phyloP scores from a whole-genome alignment of 2,329 filamentous ascomycete genomes.

The Rhinocladiella mackenziei region DNA sequence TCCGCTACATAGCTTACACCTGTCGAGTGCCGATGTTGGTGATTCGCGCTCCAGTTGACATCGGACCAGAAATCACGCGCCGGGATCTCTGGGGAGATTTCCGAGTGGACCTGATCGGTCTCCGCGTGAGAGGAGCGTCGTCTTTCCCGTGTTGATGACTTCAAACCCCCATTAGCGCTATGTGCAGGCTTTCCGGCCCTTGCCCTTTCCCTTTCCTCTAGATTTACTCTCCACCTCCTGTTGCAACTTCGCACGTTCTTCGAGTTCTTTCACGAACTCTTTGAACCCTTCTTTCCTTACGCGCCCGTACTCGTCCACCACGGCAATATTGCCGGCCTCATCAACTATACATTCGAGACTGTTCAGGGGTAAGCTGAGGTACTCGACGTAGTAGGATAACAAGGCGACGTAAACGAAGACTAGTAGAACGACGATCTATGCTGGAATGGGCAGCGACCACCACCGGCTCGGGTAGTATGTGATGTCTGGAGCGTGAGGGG shows the following conservation, averaged over 20 bases:
- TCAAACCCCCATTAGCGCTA: too few relatives aligned
- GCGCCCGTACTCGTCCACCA: constrained; percentile 68
- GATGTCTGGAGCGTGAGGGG: constrained; percentile 89
- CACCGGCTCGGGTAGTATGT: constrained; percentile 96
- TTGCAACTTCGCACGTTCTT: constrained; percentile 19
- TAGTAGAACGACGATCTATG: constrained; percentile 81
- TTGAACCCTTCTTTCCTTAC: constrained; percentile 46
- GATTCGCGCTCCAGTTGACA: too few relatives aligned
- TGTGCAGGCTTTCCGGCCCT: too few relatives aligned
- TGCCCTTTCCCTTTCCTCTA: constrained; percentile 39
- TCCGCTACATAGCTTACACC: too few relatives aligned
- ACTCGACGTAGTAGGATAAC: constrained; percentile 83
- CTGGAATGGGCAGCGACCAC: constrained; percentile 92
- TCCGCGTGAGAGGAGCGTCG: constrained; percentile 9
- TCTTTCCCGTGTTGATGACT: constrained; percentile 32
- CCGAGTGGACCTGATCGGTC: background rate
- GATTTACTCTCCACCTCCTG: constrained; percentile 39
- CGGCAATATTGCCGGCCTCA: constrained; percentile 78
- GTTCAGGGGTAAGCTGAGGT: constrained; percentile 74
- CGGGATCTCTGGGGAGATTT: constrained; percentile 8
- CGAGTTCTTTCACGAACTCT: constrained; percentile 26
- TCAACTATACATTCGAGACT: constrained; percentile 89
- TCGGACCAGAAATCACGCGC: constrained; percentile 5
- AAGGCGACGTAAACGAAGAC: constrained; percentile 94
- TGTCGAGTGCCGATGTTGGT: too few relatives aligned